Percentiles rank a stretch among this genome's conserved stretches.
These are phyloP conservation scores for Coniella lustricola DNA, from an alignment of 2,329 filamentous ascomycete species.

Conservation along the genomic window DNA sequence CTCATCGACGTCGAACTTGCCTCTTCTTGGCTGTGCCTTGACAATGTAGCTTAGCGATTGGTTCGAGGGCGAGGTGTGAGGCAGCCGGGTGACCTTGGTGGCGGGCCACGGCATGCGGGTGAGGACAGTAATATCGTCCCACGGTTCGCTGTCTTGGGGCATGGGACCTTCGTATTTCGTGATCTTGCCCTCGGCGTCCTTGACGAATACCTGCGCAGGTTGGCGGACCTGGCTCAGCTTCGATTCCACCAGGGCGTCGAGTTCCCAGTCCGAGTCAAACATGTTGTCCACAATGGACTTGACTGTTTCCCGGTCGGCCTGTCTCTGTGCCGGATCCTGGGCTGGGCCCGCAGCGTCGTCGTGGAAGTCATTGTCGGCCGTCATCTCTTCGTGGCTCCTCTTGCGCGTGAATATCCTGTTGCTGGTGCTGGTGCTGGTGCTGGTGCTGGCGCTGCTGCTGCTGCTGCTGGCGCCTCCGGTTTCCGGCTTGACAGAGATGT, in stretches of 20 bases:
- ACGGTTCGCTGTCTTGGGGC: conserved; percentile 39
- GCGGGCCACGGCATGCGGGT: conserved; percentile 76
- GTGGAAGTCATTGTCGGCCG: conserved; percentile 10
- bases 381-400: conserved; percentile 36
- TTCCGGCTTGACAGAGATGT: conserved; percentile 48
- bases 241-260: conserved; percentile 62
- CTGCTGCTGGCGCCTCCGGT: conserved; percentile 7
- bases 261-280: conserved; percentile 70
- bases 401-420: conserved; percentile 25
- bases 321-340: conserved; percentile 21
- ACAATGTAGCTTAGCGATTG: conserved; percentile 82
- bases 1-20: conserved; percentile 65
- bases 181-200: conserved; percentile 58
- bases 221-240: conserved; percentile 59
- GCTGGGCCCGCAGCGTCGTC: conserved; percentile 25
- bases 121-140: conserved; percentile 63
- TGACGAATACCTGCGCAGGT: conserved; percentile 64
- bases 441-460: too few relatives aligned
- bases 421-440: neutral
- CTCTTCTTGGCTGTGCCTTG: conserved; percentile 66
- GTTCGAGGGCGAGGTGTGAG: conserved; percentile 56
- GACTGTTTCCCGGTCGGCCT: conserved; percentile 43
- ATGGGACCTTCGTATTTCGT: conserved; percentile 62
- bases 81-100: conserved; percentile 56
- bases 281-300: conserved; percentile 62